A percentile compares a stretch with the other conserved stretches of the same genome.
phyloP scores from a whole-genome alignment of 2,329 filamentous ascomycete species.

The Botrytis fragariae region DNA sequence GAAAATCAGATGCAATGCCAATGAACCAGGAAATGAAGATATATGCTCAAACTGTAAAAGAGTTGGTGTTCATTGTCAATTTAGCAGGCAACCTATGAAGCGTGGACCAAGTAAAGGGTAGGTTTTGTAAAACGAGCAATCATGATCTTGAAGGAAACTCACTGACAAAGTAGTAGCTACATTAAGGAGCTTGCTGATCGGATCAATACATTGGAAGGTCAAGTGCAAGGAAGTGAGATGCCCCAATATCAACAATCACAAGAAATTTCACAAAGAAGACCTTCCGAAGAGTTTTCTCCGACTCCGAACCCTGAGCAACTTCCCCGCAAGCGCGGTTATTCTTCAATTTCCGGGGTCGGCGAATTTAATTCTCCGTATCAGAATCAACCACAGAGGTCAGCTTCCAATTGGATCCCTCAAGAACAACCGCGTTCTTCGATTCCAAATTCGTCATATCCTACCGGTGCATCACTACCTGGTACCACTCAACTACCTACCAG shows the following conservation, averaged over 20 bases:
- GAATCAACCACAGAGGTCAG: slow-evolving; percentile 36
- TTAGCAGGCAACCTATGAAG: slow-evolving; percentile 85
- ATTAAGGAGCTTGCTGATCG: slow-evolving; percentile 90
- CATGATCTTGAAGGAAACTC: slow-evolving; percentile 20
- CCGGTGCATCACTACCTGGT: slow-evolving; percentile 21
- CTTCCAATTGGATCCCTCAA: slow-evolving; percentile 29
- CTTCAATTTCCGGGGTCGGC: slow-evolving; percentile 45
- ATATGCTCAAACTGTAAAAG: slow-evolving; percentile 81
- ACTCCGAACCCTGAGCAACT: slow-evolving; percentile 44
- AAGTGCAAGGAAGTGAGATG: slow-evolving; percentile 52
- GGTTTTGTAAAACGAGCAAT: slow-evolving; percentile 26
- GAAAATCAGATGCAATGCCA: slow-evolving; percentile 85
- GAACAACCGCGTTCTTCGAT: slow-evolving; percentile 29
- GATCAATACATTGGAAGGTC: slow-evolving; percentile 77
- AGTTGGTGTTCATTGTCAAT: slow-evolving; percentile 73
- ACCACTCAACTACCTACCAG: slow-evolving; percentile 25
- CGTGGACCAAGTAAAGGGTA: slow-evolving; percentile 86
- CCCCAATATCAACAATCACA: slow-evolving; percentile 43
- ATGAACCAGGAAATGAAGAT: slow-evolving; percentile 67
- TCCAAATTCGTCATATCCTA: slow-evolving; percentile 20
- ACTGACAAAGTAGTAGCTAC: slow-evolving; percentile 53
- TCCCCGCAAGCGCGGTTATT: slow-evolving; percentile 48
- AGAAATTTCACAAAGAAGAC: slow-evolving; percentile 41
- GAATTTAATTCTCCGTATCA: slow-evolving; percentile 42
- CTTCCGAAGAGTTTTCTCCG: slow-evolving; percentile 53